phyloP scores from a whole-genome alignment of 352 stramenopile species.

The Globisporangium okanoganense region DNA sequence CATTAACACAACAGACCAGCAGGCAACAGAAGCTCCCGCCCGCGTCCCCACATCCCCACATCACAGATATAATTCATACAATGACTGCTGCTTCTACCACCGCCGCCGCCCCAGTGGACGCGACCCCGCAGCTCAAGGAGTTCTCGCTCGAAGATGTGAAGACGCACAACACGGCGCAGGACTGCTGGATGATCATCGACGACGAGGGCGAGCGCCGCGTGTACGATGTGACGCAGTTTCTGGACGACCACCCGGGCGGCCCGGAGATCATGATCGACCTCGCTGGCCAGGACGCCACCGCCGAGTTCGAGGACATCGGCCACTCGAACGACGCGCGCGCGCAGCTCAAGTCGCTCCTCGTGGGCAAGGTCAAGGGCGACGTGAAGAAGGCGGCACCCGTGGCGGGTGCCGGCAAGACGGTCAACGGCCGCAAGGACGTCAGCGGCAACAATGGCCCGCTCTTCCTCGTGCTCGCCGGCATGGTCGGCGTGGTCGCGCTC shows the following conservation, averaged over 20 bases:
- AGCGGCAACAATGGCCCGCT: slow-evolving; percentile 53
- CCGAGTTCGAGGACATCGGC: slow-evolving; percentile 96
- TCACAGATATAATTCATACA: not conserved
- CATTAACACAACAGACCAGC: not conserved
- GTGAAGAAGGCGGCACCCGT: slow-evolving; percentile 38
- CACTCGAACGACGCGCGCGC: slow-evolving; percentile 95
- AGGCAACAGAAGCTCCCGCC: not conserved
- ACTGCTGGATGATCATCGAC: slow-evolving; percentile 87
- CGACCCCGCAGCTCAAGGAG: slow-evolving; percentile 47
- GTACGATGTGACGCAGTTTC: slow-evolving; percentile 97
- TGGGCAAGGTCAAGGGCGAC: slow-evolving; percentile 88
- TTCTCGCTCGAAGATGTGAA: slow-evolving; percentile 93
- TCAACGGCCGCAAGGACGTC: slow-evolving; percentile 53
- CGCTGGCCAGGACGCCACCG: slow-evolving; percentile 89
- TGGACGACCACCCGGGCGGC: slow-evolving; percentile 98
- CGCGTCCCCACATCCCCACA: not conserved
- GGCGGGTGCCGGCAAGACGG: slow-evolving; percentile 22
- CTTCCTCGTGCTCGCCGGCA: slow-evolving; percentile 44
- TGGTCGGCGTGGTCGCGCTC: slow-evolving; percentile 45
- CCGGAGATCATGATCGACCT: slow-evolving; percentile 97
- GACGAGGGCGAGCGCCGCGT: slow-evolving; percentile 85
- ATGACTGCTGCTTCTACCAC: not conserved
- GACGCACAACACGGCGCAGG: slow-evolving; percentile 72
- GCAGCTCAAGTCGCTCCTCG: slow-evolving; percentile 91
- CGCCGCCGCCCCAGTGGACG: not conserved